Evolutionary conservation across 495 filamentous ascomycete genomes (phyloP).

Genomic region (Amorphotheca resinae): DNA sequence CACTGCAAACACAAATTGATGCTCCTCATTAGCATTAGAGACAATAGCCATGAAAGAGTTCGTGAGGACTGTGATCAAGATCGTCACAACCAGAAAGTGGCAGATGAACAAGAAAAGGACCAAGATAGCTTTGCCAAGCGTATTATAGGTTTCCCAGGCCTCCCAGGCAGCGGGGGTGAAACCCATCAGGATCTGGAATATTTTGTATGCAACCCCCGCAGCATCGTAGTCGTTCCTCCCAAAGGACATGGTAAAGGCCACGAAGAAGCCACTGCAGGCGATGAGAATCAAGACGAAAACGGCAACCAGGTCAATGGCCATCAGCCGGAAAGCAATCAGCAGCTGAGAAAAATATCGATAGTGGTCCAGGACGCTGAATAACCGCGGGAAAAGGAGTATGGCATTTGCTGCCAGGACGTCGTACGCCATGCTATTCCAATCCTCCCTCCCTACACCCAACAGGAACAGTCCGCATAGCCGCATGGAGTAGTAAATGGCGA

Average conservation of each 20-base stretch:
- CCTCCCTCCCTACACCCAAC: conserved; percentile 48
- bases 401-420: conserved; percentile 84
- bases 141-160: conserved; percentile 63
- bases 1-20: conserved; percentile 88
- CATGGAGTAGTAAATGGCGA: conserved; percentile 79
- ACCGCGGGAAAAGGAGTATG: conserved; percentile 74
- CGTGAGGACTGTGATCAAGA: conserved; percentile 82
- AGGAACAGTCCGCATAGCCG: conserved; percentile 75
- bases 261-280: conserved; percentile 84
- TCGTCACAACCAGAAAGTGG: conserved; percentile 89
- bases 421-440: conserved; percentile 68
- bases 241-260: conserved; percentile 79
- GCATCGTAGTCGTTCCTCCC: conserved; percentile 49
- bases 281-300: conserved; percentile 74
- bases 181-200: conserved; percentile 86
- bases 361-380: conserved; percentile 86
- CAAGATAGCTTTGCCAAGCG: conserved; percentile 60
- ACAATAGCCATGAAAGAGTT: conserved; percentile 92
- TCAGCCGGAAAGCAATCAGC: conserved; percentile 82
- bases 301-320: conserved; percentile 78
- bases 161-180: conserved; percentile 56
- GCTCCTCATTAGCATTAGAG: conserved; percentile 82
- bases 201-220: conserved; percentile 58
- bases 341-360: conserved; percentile 91
- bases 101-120: conserved; percentile 81